These are phyloP conservation scores for Phytophthora nicotianae DNA, from an alignment of 352 stramenopile genomes.

Conservation along the genomic window DNA sequence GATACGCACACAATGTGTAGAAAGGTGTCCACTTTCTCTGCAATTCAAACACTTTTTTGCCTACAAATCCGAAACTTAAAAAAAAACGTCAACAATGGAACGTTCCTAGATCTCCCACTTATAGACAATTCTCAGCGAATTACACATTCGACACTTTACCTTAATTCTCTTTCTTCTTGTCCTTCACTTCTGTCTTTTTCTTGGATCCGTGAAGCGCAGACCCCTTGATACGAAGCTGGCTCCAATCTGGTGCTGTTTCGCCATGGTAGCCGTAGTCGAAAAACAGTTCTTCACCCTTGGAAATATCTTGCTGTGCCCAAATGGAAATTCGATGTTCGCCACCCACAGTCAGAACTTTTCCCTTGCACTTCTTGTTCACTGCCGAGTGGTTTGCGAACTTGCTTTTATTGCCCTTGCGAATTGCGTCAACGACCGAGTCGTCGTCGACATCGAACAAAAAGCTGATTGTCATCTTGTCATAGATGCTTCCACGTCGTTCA, in stretches of 20 bases:
- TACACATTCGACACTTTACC: slow-evolving; percentile 6
- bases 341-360: slow-evolving; percentile 81
- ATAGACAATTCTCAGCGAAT: not conserved
- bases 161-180: slow-evolving; percentile 33
- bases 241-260: slow-evolving; percentile 68
- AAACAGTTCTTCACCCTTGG: slow-evolving; percentile 73
- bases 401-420: slow-evolving; percentile 93
- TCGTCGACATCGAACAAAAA: slow-evolving; percentile 94
- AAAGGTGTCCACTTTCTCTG: not conserved
- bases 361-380: slow-evolving; percentile 76
- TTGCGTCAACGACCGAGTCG: slow-evolving; percentile 91
- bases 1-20: not conserved
- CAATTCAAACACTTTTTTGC: not conserved
- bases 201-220: slow-evolving; percentile 23
- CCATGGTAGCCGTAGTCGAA: slow-evolving; percentile 77
- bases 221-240: slow-evolving; percentile 57
- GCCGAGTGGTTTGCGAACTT: slow-evolving; percentile 88
- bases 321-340: slow-evolving; percentile 92
- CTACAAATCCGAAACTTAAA: slow-evolving; percentile 8
- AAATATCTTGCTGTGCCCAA: slow-evolving; percentile 90
- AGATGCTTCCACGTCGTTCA: slow-evolving; percentile 78
- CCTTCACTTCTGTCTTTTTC: slow-evolving; percentile 27
- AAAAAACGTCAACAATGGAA: slow-evolving; percentile 2
- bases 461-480: slow-evolving; percentile 85
- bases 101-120: slow-evolving; percentile 3